Percentiles rank a stretch among this genome's conserved stretches.
Evolutionary conservation across 2,329 filamentous ascomycete species (phyloP).

Genomic region (Orbilia quercus): DNA sequence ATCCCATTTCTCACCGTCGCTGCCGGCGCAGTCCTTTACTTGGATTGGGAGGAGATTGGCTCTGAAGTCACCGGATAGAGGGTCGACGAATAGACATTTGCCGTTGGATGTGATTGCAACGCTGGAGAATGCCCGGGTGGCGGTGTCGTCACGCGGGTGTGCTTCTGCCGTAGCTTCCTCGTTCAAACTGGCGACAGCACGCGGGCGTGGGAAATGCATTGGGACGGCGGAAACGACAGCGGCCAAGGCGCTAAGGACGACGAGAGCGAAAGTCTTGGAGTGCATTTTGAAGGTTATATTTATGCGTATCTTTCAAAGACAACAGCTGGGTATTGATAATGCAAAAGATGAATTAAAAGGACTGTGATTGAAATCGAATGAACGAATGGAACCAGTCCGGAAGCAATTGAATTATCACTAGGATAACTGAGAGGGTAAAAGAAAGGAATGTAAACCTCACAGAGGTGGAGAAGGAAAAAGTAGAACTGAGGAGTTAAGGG

Average conservation of each 20-base stretch:
- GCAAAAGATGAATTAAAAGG: slow-evolving; percentile 10
- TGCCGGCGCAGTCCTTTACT: slow-evolving; percentile 65
- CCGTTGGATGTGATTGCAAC: slow-evolving; percentile 66
- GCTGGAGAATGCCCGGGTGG: slow-evolving; percentile 65
- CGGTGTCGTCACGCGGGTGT: slow-evolving; percentile 66
- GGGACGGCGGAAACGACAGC: slow-evolving; percentile 35
- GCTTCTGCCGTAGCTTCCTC: slow-evolving; percentile 68
- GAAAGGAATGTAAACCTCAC: slow-evolving; percentile 47
- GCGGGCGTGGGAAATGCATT: slow-evolving; percentile 44
- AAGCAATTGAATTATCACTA: slow-evolving; percentile 21
- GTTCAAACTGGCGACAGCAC: slow-evolving; percentile 67
- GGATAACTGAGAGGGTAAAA: slow-evolving; percentile 27
- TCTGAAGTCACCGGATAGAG: slow-evolving; percentile 69
- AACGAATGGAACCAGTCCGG: slow-evolving; percentile 54
- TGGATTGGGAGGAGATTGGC: slow-evolving; percentile 68
- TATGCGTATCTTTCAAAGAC: slow-evolving; percentile 25
- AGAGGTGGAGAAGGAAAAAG: slow-evolving; percentile 41
- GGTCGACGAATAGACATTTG: slow-evolving; percentile 68
- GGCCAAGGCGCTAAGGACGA: slow-evolving; percentile 37
- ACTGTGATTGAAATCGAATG: slow-evolving; percentile 19
- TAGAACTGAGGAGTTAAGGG: slow-evolving; percentile 33
- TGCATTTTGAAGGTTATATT: slow-evolving; percentile 37
- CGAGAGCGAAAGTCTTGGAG: slow-evolving; percentile 37
- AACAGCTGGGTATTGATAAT: slow-evolving; percentile 5
- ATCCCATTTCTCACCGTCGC: slow-evolving; percentile 67